phyloP scores from a whole-genome alignment of 169 alveolate species.

The Eimeria falciformis region DNA sequence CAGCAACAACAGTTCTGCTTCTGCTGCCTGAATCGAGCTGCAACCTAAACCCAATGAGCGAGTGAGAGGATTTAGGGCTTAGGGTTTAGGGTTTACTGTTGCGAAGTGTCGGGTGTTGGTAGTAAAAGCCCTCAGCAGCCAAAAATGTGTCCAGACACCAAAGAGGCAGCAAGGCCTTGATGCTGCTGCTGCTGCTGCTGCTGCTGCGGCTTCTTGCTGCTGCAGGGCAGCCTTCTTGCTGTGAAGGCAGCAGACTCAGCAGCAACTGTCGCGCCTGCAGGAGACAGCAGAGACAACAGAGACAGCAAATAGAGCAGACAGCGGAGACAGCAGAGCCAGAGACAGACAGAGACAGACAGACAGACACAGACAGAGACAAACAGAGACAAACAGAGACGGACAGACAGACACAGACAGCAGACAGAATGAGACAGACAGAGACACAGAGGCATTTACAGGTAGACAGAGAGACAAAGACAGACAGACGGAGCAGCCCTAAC shows the following conservation, averaged over 20 bases:
- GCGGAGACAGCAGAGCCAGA: no score
- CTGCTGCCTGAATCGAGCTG: not conserved
- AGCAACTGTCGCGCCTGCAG: slow-evolving; percentile 35
- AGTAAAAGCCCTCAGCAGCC: slow-evolving; percentile 9
- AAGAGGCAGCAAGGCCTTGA: not conserved
- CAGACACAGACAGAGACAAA: not conserved
- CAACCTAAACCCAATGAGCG: no score
- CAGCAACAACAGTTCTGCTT: not conserved
- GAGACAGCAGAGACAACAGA: not conserved
- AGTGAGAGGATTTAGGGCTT: not conserved
- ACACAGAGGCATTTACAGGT: not conserved
- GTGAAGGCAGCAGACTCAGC: not conserved
- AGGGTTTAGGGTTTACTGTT: not conserved
- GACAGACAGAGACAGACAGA: not conserved
- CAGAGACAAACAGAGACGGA: not conserved
- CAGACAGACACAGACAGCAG: not conserved
- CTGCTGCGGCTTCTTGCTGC: slow-evolving; percentile 35
- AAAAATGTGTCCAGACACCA: not conserved
- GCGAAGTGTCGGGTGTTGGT: slow-evolving; percentile 3
- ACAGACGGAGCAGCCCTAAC: no score
- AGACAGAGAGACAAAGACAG: no score
- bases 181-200: not conserved
- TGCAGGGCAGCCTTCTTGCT: not conserved
- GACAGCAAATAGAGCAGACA: no score
- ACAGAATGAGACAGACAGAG: not conserved